Percentiles rank a stretch among this genome's conserved stretches.
Conservation (phyloP, 2,329 filamentous ascomycete species). For the Leptographium wingfieldii region DNA sequence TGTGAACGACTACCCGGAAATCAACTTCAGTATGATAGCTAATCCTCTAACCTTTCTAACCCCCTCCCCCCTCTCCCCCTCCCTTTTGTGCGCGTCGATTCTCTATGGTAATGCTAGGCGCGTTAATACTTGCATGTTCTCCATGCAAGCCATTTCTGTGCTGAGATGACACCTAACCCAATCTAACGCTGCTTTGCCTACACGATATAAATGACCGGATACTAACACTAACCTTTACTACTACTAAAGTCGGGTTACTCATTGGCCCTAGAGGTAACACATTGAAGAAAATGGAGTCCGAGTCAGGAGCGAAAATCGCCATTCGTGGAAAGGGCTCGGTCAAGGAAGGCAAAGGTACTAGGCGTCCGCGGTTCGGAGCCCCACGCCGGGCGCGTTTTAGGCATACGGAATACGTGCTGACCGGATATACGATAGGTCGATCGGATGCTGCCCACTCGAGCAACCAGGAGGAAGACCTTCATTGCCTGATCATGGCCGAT, state of each 20-base stretch:
- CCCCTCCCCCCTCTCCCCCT: slow-evolving; percentile 20
- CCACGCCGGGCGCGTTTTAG: neutral
- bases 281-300: slow-evolving; percentile 97
- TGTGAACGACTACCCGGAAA: slow-evolving; percentile 99
- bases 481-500: slow-evolving; percentile 99
- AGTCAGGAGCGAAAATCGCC: slow-evolving; percentile 96
- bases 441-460: slow-evolving; percentile 98
- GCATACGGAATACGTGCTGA: neutral
- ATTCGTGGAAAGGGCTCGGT: slow-evolving; percentile 99
- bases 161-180: slow-evolving; percentile 19
- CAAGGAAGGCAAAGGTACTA: slow-evolving; percentile 80
- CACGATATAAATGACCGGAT: slow-evolving; percentile 18
- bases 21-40: slow-evolving; percentile 99
- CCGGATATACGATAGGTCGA: slow-evolving; percentile 36
- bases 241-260: slow-evolving; percentile 95
- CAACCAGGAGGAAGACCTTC: slow-evolving; percentile 98
- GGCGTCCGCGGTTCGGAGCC: neutral
- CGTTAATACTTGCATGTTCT: slow-evolving; percentile 15
- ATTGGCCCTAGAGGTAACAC: slow-evolving; percentile 99
- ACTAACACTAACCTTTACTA: slow-evolving; percentile 83
- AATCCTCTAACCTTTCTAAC: slow-evolving; percentile 86
- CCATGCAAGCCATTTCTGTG: slow-evolving; percentile 18
- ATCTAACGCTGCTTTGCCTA: slow-evolving; percentile 1
- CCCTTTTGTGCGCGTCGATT: slow-evolving; percentile 7
- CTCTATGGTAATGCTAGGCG: slow-evolving; percentile 23